These are phyloP conservation scores for Tuber melanosporum DNA, from an alignment of 495 filamentous ascomycete genomes.

Conservation along the genomic window DNA sequence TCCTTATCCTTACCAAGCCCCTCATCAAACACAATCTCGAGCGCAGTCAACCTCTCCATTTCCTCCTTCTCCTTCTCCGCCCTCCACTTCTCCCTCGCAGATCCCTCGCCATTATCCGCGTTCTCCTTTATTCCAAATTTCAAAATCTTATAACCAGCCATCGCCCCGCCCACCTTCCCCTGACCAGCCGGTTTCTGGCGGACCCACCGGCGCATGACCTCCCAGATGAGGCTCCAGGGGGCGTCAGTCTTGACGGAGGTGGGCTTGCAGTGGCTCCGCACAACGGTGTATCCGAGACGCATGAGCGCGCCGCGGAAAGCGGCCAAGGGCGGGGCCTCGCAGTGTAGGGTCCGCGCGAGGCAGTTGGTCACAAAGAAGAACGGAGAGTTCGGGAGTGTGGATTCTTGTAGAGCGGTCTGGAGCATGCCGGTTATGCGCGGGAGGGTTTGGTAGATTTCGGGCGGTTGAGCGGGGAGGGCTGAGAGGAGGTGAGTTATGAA, in stretches of 20 bases:
- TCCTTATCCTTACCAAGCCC: slow-evolving; percentile 61
- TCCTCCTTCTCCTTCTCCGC: slow-evolving; percentile 56
- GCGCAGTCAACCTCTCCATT: slow-evolving; percentile 43
- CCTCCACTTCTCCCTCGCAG: slow-evolving; percentile 58
- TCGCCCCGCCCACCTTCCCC: slow-evolving; percentile 58
- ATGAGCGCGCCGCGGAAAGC: slow-evolving; percentile 71
- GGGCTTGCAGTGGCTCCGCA: slow-evolving; percentile 75
- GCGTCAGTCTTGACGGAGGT: slow-evolving; percentile 90
- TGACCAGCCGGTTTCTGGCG: slow-evolving; percentile 52
- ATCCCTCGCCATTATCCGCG: slow-evolving; percentile 15
- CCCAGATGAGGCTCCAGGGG: slow-evolving; percentile 77
- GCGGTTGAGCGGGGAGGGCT: slow-evolving; percentile 56
- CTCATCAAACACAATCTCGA: slow-evolving; percentile 76
- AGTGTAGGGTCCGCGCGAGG: slow-evolving; percentile 68
- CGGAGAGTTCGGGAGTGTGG: slow-evolving; percentile 48
- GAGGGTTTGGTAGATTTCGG: slow-evolving; percentile 66
- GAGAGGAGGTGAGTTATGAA: slow-evolving; percentile 73
- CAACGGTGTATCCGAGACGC: slow-evolving; percentile 70
- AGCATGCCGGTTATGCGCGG: slow-evolving; percentile 86
- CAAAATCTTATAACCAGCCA: slow-evolving; percentile 60
- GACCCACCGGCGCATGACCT: slow-evolving; percentile 84
- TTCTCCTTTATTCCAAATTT: slow-evolving; percentile 54
- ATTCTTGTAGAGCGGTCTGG: slow-evolving; percentile 73
- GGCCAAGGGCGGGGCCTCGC: slow-evolving; percentile 63
- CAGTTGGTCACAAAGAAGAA: slow-evolving; percentile 77